Evolutionary conservation across 176 grass and related monocot species (phyloP).

Genomic region (Secale cereale): DNA sequence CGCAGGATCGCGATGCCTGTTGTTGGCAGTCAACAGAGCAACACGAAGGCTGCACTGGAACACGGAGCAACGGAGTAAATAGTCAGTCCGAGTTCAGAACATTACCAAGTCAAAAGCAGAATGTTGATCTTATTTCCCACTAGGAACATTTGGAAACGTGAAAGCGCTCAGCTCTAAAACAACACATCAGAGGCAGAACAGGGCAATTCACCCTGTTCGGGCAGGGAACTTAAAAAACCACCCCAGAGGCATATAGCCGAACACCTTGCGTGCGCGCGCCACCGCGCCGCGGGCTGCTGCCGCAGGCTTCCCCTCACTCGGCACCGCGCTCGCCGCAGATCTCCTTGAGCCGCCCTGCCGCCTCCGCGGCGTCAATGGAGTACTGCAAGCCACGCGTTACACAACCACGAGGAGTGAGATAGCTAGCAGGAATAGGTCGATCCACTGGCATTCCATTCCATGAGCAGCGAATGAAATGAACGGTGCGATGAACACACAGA

Average conservation of each 20-base stretch:
- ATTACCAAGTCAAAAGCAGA: neutral
- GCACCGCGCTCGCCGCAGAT: slow-evolving; percentile 8
- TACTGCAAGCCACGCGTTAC: slow-evolving; percentile 48
- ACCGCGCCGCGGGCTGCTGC: neutral
- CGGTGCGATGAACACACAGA: neutral
- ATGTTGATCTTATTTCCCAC: slow-evolving; percentile 15
- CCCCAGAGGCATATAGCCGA: slow-evolving; percentile 20
- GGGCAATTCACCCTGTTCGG: neutral
- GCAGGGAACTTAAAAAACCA: neutral
- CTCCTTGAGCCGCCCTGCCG: slow-evolving; percentile 49
- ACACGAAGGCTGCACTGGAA: too few species aligned
- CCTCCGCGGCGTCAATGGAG: slow-evolving; percentile 56
- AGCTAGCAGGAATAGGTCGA: neutral
- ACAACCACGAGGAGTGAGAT: neutral
- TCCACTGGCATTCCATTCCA: neutral
- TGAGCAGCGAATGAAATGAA: neutral
- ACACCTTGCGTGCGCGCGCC: slow-evolving; percentile 15
- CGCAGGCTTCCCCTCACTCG: neutral
- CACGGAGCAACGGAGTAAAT: too few species aligned
- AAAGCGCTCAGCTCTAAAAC: neutral
- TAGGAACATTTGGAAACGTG: neutral
- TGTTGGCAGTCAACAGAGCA: too few species aligned
- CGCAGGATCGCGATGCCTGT: too few species aligned
- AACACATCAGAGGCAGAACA: neutral
- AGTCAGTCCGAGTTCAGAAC: neutral